A percentile compares a stretch with the other conserved stretches of the same genome.
These are phyloP conservation scores for Tolypocladium ovalisporum DNA, from an alignment of 2,329 filamentous ascomycete genomes.

Conservation along the genomic window DNA sequence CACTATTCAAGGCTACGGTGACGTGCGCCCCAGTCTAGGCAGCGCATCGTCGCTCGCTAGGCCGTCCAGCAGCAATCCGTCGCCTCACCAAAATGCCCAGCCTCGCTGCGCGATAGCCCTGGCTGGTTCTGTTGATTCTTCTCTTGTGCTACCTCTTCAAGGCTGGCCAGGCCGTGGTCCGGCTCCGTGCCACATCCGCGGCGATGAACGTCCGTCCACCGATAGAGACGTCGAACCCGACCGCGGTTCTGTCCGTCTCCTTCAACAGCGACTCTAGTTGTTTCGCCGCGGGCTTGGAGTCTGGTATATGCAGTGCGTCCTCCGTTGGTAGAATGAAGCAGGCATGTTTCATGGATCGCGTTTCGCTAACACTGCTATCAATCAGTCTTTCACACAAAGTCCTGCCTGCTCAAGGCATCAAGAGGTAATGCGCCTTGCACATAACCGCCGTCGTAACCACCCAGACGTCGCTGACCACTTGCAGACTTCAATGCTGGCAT, in stretches of 20 bases:
- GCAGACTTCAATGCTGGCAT: constrained; percentile 72
- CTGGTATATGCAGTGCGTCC: constrained; percentile 68
- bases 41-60: not conserved
- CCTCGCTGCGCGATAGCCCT: not conserved
- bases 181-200: not conserved
- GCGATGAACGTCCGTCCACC: constrained; percentile 81
- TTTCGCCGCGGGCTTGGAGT: constrained; percentile 79
- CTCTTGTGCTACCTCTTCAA: not conserved
- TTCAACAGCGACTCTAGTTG: constrained; percentile 81
- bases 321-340: not conserved
- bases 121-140: not conserved
- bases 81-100: not conserved
- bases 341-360: not conserved
- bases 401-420: constrained; percentile 54
- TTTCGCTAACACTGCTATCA: constrained; percentile 13
- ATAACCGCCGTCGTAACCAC: not conserved
- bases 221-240: constrained; percentile 66
- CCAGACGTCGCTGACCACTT: not conserved
- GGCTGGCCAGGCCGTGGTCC: not conserved
- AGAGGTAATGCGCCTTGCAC: constrained; percentile 21
- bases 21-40: not conserved
- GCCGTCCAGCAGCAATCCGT: not conserved
- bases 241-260: constrained; percentile 67
- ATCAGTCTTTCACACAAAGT: constrained; percentile 61
- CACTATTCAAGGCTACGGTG: not conserved